Base-by-base conservation (phyloP, 2,329 filamentous ascomycete species). In the Sporothrix inflata region DNA sequence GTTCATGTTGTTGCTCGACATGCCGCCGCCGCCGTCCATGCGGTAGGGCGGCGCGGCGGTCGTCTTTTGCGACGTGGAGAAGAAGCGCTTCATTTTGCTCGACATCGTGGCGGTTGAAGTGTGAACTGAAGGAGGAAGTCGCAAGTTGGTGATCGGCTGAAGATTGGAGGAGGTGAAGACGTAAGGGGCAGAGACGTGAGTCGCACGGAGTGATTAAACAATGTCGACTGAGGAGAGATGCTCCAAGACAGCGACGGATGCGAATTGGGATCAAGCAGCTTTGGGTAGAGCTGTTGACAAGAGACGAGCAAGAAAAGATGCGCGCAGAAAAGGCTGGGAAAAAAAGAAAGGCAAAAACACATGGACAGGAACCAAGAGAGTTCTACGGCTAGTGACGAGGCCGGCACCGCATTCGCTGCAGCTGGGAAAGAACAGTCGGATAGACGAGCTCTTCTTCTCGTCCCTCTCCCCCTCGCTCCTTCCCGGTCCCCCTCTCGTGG, bases 61-160 rank as follows among this genome's bases (percentile, higher is more conserved):
- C 24, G 67, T 12, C 21, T 40, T 45, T 53, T 42, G 47, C 49
- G 66, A 55, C 51, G 67, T 60, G 30, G 67, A 69, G 51, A 69
- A 69, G 21, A 69, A 30, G 67, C 67, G 67, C 67, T 69, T 69
- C 38, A 69, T 24, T 60, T 53, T 69, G 67, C 51, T 69, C 47
- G 66, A 21, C 67, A 69, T 69, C 5, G 30, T 69, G 51, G 30
- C 30, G 66, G 55, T 8, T 60, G 30, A 27, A 8, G 49, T 27
- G 49, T 12, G 66, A 27, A 38, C 45, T 38, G 27, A 11, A 38
- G 27, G 51, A 1, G 24, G 30, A 11, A 55, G 11, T 55, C 24
- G 11, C 4, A 4, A 16, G 24, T 55, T 55, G 51, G 51, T 14
- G 51, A 55, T 30, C 11, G 14, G 24, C 27, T 55, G 51, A 30